These are phyloP conservation scores for Circinella minor DNA, from an alignment of 371 early-diverging fungal genomes.

Conservation along the genomic window DNA sequence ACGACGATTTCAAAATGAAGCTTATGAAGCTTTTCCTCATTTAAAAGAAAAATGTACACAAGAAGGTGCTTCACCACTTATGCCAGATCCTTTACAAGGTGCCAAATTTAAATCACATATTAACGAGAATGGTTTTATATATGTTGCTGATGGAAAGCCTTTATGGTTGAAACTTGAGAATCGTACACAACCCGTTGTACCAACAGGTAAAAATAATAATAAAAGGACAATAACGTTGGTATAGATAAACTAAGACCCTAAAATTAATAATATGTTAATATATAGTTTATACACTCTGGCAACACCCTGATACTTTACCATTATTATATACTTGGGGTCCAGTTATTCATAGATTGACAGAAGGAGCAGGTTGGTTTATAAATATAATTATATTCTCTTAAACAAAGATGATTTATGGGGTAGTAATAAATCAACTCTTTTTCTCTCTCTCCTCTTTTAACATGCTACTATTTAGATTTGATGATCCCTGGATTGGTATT, in stretches of 20 bases:
- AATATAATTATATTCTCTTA: no score
- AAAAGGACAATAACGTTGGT: neutral
- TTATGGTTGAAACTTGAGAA: constrained; percentile 63
- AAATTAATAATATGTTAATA: neutral
- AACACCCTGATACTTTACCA: constrained; percentile 62
- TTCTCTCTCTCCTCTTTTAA: no score
- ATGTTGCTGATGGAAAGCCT: constrained; percentile 58
- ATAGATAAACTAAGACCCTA: neutral
- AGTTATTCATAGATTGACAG: constrained; percentile 64
- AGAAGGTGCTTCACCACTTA: constrained; percentile 44
- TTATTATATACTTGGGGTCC: constrained; percentile 63
- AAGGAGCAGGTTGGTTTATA: constrained; percentile 57
- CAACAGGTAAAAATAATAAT: constrained; percentile 34
- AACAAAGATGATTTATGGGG: no score
- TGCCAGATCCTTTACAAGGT: constrained; percentile 61
- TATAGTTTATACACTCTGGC: constrained; percentile 70
- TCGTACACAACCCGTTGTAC: constrained; percentile 32
- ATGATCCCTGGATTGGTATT: constrained; percentile 70
- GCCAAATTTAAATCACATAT: constrained; percentile 68
- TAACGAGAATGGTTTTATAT: constrained; percentile 64
- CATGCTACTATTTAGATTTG: constrained; percentile 36
- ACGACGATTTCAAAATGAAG: constrained; percentile 61
- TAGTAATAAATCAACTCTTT: no score
- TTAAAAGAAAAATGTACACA: constrained; percentile 37
- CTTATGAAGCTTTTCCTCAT: constrained; percentile 54